Conservation (phyloP, 2,329 filamentous ascomycete genomes). For the Zelopaecilomyces penicillatus region DNA sequence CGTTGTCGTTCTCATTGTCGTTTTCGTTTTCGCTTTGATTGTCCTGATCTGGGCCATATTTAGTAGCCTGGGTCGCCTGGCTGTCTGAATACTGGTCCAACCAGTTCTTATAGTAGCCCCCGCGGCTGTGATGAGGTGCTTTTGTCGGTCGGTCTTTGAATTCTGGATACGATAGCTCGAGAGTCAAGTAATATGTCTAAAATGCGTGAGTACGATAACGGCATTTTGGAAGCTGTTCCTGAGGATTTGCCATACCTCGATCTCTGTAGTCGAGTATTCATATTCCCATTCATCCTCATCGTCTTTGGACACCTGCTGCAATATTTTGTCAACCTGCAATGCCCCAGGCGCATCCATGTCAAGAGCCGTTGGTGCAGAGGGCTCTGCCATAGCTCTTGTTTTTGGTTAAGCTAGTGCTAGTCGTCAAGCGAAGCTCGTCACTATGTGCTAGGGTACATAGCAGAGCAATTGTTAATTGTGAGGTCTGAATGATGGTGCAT, state of each 20-base stretch:
- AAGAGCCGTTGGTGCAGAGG: conserved; percentile 1
- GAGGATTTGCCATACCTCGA: conserved; percentile 37
- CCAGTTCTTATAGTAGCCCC: conserved; percentile 40
- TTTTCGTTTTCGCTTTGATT: conserved; percentile 7
- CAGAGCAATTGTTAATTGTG: too few species aligned
- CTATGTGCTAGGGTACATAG: too few species aligned
- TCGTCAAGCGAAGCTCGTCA: too few species aligned
- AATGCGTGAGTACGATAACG: background rate
- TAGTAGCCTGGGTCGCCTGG: conserved; percentile 2
- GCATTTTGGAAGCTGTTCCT: background rate
- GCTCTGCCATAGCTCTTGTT: conserved; percentile 2
- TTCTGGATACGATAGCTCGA: conserved; percentile 54
- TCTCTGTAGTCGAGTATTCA: conserved; percentile 56
- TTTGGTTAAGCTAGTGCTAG: too few species aligned
- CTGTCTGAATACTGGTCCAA: conserved; percentile 21
- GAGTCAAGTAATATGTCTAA: conserved; percentile 55
- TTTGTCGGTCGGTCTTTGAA: conserved; percentile 40
- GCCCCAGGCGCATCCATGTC: conserved; percentile 18
- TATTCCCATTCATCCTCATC: conserved; percentile 59
- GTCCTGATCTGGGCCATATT: conserved; percentile 2
- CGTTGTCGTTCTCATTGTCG: conserved; percentile 13
- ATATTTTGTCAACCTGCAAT: conserved; percentile 19
- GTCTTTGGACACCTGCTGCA: conserved; percentile 20
- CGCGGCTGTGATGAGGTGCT: conserved; percentile 29
- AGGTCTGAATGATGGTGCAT: too few species aligned